Percentiles rank a stretch among this genome's conserved stretches.
Evolutionary conservation across 257 asterid species (phyloP).

Genomic region (Petunia secreta): DNA sequence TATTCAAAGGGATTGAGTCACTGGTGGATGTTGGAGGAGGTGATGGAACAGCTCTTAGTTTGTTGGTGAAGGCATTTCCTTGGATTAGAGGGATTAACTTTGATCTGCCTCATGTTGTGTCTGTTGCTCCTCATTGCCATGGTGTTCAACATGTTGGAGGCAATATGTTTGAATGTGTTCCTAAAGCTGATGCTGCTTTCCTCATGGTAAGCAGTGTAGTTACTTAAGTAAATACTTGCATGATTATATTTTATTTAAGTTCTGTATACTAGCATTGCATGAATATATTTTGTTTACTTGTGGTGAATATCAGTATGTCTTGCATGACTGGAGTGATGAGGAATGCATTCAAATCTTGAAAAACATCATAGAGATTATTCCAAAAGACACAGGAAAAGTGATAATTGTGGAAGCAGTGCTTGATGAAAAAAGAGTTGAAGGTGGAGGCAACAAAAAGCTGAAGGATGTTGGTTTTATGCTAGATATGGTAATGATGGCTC

Average conservation of each 20-base stretch:
- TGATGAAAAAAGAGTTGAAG: neutral
- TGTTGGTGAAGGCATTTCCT: conserved; percentile 51
- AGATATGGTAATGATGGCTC: conserved; percentile 80
- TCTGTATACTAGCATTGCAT: too few species aligned
- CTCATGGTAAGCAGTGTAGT: conserved; percentile 49
- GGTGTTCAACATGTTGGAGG: conserved; percentile 64
- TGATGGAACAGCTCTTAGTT: conserved; percentile 55
- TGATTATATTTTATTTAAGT: too few species aligned
- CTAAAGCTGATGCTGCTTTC: conserved; percentile 66
- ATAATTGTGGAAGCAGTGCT: conserved; percentile 73
- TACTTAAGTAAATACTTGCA: neutral
- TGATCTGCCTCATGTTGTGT: conserved; percentile 63
- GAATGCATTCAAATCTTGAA: conserved; percentile 59
- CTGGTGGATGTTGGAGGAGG: conserved; percentile 87
- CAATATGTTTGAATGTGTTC: conserved; percentile 60
- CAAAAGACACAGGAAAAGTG: conserved; percentile 50
- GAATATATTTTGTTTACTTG: neutral
- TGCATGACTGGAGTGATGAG: conserved; percentile 82
- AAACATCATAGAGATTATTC: conserved; percentile 51
- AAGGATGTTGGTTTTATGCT: conserved; percentile 48
- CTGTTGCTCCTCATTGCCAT: conserved; percentile 36
- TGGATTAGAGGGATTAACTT: conserved; percentile 64
- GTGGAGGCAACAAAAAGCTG: neutral
- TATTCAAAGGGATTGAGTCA: conserved; percentile 46
- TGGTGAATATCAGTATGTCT: conserved; percentile 45